These are phyloP conservation scores for Mytilinidion resinicola DNA, from an alignment of 495 filamentous ascomycete genomes.

Conservation along the genomic window DNA sequence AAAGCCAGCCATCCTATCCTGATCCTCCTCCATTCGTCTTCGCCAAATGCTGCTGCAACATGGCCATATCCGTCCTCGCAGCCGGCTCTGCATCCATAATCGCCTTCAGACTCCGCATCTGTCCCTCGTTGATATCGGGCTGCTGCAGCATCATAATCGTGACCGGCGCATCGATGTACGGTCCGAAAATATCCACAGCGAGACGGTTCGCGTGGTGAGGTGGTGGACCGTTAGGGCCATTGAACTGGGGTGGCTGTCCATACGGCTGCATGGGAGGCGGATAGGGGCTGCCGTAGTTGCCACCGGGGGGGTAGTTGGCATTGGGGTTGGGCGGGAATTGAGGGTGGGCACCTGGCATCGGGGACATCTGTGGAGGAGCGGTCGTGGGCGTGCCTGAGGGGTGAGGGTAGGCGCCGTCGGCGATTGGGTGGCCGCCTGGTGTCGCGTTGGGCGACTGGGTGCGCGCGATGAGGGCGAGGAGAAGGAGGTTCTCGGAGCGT, in stretches of 20 bases:
- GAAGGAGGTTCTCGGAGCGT: conserved; percentile 58
- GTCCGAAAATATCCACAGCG: conserved; percentile 27
- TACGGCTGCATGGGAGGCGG: neutral
- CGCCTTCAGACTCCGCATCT: conserved; percentile 29
- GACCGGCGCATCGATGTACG: conserved; percentile 25
- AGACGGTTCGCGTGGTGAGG: conserved; percentile 15
- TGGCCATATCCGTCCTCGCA: conserved; percentile 25
- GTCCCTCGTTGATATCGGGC: conserved; percentile 20
- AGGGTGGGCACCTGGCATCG: neutral
- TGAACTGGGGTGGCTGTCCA: conserved; percentile 1
- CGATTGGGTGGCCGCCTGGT: neutral
- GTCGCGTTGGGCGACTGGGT: neutral
- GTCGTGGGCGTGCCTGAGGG: conserved; percentile 11
- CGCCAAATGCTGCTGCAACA: conserved; percentile 17
- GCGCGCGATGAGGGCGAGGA: conserved; percentile 66
- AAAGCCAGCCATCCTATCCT: too few species aligned
- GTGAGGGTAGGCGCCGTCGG: conserved; percentile 2
- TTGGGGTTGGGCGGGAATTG: conserved; percentile 2
- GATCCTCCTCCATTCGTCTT: neutral
- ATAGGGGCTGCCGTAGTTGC: conserved; percentile 15
- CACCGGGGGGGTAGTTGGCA: conserved; percentile 2
- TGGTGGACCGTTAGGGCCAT: neutral
- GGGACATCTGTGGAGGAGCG: conserved; percentile 8
- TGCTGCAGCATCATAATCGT: conserved; percentile 18
- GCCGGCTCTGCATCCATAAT: conserved; percentile 29